Percentiles rank a stretch among this genome's conserved stretches.
These are phyloP conservation scores for Ganoderma boninense DNA, from an alignment of 1,284 basidiomycete species.

Conservation along the genomic window DNA sequence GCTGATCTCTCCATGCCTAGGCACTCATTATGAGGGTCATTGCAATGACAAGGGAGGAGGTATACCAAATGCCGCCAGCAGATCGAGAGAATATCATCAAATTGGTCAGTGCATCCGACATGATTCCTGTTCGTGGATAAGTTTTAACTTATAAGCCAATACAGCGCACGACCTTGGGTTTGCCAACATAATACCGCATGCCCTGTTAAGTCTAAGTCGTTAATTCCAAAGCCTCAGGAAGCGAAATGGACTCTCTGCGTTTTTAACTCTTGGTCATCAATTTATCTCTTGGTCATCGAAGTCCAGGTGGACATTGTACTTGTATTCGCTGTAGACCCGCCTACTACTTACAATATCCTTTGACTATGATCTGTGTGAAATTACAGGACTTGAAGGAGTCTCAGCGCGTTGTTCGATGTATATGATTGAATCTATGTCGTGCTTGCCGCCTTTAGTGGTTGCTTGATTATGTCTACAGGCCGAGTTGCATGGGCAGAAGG, in stretches of 20 bases:
- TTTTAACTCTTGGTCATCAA: background rate
- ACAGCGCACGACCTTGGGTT: conserved; percentile 49
- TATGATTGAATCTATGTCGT: background rate
- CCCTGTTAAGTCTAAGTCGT: background rate
- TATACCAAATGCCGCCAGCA: conserved; percentile 63
- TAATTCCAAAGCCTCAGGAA: background rate
- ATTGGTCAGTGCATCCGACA: conserved; percentile 54
- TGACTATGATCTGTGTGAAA: background rate
- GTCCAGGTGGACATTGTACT: background rate
- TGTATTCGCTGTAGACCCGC: too few species aligned
- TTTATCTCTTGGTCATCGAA: too few species aligned
- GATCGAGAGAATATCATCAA: conserved; percentile 74
- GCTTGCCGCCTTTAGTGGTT: background rate
- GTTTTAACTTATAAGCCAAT: conserved; percentile 13
- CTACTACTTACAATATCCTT: too few species aligned
- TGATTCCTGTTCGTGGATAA: background rate
- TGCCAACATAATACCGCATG: conserved; percentile 39
- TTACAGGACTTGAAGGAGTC: background rate
- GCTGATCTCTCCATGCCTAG: conserved; percentile 42
- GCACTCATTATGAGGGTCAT: conserved; percentile 73
- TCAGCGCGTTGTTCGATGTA: background rate
- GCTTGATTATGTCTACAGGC: background rate
- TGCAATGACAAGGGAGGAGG: conserved; percentile 75
- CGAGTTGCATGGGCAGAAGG: background rate
- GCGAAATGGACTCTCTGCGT: background rate